Evolutionary conservation across 2,329 filamentous ascomycete species (phyloP).

Genomic region (Botryosphaeria dothidea): DNA sequence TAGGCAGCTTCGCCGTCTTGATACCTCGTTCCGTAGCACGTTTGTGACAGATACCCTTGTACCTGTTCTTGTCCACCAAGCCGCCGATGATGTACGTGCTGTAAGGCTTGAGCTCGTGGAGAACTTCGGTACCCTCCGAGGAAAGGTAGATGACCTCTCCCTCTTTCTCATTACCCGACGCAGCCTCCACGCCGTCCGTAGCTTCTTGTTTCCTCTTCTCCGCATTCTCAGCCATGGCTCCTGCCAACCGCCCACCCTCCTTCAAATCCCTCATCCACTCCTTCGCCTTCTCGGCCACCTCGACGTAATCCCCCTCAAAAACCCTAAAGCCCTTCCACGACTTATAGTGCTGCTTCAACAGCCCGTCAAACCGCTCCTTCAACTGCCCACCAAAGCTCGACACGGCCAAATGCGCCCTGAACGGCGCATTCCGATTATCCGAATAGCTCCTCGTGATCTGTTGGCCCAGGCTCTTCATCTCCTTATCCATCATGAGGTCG

Average conservation of each 20-base stretch:
- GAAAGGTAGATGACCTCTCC: slow-evolving; percentile 82
- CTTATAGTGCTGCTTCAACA: slow-evolving; percentile 69
- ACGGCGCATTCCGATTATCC: slow-evolving; percentile 72
- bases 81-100: slow-evolving; percentile 93
- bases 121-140: slow-evolving; percentile 83
- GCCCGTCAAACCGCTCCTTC: slow-evolving; percentile 75
- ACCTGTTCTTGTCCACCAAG: slow-evolving; percentile 91
- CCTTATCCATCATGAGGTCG: slow-evolving; percentile 81
- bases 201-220: neutral
- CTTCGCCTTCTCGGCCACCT: slow-evolving; percentile 66
- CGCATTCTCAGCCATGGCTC: slow-evolving; percentile 51
- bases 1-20: slow-evolving; percentile 86
- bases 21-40: slow-evolving; percentile 73
- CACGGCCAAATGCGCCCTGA: slow-evolving; percentile 71
- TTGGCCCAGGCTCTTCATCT: slow-evolving; percentile 76
- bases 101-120: slow-evolving; percentile 81
- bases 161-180: slow-evolving; percentile 28
- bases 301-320: slow-evolving; percentile 71
- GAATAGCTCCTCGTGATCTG: slow-evolving; percentile 90
- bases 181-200: slow-evolving; percentile 23
- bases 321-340: slow-evolving; percentile 81
- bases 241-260: slow-evolving; percentile 61
- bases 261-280: slow-evolving; percentile 63
- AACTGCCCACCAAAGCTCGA: slow-evolving; percentile 76
- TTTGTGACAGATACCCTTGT: slow-evolving; percentile 92